Evolutionary conservation across 2,329 filamentous ascomycete species (phyloP).

Genomic region (Ascochyta koolunga): DNA sequence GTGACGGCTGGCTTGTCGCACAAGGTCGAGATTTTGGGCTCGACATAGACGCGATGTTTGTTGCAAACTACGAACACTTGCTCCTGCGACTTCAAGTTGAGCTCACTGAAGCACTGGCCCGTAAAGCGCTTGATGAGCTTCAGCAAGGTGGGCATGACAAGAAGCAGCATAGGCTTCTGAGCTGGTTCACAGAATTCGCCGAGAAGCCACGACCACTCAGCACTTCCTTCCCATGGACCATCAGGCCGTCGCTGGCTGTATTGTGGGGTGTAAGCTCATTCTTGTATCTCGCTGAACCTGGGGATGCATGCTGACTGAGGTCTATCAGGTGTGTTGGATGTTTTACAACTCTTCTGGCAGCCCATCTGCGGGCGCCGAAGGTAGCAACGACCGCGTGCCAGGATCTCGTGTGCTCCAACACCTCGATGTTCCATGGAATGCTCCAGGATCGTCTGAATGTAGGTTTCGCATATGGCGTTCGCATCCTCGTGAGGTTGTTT

Average conservation of each 20-base stretch:
- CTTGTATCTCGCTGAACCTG: background rate
- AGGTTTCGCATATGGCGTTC: conserved; percentile 31
- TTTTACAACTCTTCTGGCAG: conserved; percentile 36
- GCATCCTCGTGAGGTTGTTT: conserved; percentile 23
- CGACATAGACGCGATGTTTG: conserved; percentile 43
- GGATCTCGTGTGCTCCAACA: conserved; percentile 35
- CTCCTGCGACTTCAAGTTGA: conserved; percentile 48
- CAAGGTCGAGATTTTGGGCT: conserved; percentile 39
- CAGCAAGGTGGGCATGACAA: conserved; percentile 40
- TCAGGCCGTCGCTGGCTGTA: conserved; percentile 51
- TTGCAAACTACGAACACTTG: conserved; percentile 53
- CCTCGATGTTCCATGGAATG: conserved; percentile 33
- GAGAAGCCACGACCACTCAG: conserved; percentile 48
- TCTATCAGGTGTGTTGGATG: conserved; percentile 48
- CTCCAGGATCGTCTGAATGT: conserved; percentile 43
- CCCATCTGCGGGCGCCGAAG: conserved; percentile 10
- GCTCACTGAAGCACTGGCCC: conserved; percentile 39
- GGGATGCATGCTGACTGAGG: background rate
- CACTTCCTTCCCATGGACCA: conserved; percentile 51
- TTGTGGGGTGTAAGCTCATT: conserved; percentile 46
- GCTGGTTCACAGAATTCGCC: conserved; percentile 51
- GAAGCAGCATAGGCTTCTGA: conserved; percentile 40
- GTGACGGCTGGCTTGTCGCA: conserved; percentile 40
- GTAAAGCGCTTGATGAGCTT: conserved; percentile 36
- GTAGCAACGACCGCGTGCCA: conserved; percentile 30